phyloP scores from a whole-genome alignment of 805 yeast genomes.

The Kluyveromyces siamensis region DNA sequence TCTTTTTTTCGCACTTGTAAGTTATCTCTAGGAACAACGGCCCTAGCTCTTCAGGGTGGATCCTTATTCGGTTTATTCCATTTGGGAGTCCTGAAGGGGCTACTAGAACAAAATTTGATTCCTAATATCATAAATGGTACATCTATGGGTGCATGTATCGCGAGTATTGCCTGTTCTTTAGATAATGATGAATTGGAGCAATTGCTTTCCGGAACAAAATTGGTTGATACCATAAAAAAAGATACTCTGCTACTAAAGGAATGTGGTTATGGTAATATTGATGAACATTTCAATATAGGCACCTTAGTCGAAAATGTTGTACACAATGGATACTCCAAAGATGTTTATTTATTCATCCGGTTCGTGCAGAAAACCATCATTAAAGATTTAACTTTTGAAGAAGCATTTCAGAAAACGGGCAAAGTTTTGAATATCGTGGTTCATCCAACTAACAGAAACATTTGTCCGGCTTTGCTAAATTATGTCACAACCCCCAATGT shows the following conservation, averaged over 20 bases:
- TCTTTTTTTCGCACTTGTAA: constrained; percentile 77
- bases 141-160: constrained; percentile 91
- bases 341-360: constrained; percentile 66
- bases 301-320: constrained; percentile 67
- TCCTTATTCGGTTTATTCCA: constrained; percentile 91
- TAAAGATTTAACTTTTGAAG: constrained; percentile 87
- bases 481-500: constrained; percentile 92
- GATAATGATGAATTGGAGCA: constrained; percentile 52
- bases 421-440: constrained; percentile 76
- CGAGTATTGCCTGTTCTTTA: constrained; percentile 71
- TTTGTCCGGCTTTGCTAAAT: constrained; percentile 67
- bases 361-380: constrained; percentile 61
- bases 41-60: constrained; percentile 88
- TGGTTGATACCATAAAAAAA: constrained; percentile 39
- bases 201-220: constrained; percentile 33
- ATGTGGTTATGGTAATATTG: constrained; percentile 33
- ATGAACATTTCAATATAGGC: constrained; percentile 36
- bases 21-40: constrained; percentile 85
- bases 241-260: constrained; percentile 50
- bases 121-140: constrained; percentile 87
- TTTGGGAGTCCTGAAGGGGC: constrained; percentile 80
- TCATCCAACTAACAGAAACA: constrained; percentile 54
- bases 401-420: constrained; percentile 74
- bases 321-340: constrained; percentile 78
- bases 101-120: constrained; percentile 63